These are phyloP conservation scores for Endothia cerciana DNA, from an alignment of 2,329 filamentous ascomycete genomes.

Conservation along the genomic window DNA sequence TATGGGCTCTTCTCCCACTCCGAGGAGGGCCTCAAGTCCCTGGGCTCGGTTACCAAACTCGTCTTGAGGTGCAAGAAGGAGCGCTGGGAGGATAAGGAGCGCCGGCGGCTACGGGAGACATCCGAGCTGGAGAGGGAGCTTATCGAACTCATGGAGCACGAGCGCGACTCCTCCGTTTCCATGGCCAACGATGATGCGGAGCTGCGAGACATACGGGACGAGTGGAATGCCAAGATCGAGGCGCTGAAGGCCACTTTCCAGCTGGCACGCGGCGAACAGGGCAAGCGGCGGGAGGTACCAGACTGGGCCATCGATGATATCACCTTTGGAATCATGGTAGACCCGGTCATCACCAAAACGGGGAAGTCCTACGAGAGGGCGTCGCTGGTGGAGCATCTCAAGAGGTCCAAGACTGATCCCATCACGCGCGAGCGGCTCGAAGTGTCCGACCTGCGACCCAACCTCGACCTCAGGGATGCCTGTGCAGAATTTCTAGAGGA, in stretches of 20 bases:
- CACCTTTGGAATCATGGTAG: constrained; percentile 73
- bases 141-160: constrained; percentile 52
- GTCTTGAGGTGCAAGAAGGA: constrained; percentile 84
- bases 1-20: constrained; percentile 69
- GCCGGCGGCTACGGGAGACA: constrained; percentile 58
- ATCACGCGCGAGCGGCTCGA: constrained; percentile 77
- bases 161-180: constrained; percentile 48
- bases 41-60: constrained; percentile 71
- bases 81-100: constrained; percentile 79
- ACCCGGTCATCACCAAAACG: constrained; percentile 76
- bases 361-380: constrained; percentile 90
- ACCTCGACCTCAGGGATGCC: constrained; percentile 78
- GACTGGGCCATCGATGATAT: constrained; percentile 81
- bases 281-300: constrained; percentile 64
- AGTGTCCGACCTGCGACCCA: constrained; percentile 74
- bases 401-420: constrained; percentile 75
- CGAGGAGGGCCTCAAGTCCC: constrained; percentile 62
- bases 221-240: constrained; percentile 52
- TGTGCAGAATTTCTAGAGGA: constrained; percentile 83
- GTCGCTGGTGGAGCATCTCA: constrained; percentile 84
- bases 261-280: constrained; percentile 47
- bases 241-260: constrained; percentile 56
- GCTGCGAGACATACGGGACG: constrained; percentile 49
- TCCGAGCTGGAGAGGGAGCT: constrained; percentile 64
- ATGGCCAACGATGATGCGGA: constrained; percentile 51